A percentile compares a stretch with the other conserved stretches of the same genome.
phyloP scores from a whole-genome alignment of 495 filamentous ascomycete species.

The Podospora comata region DNA sequence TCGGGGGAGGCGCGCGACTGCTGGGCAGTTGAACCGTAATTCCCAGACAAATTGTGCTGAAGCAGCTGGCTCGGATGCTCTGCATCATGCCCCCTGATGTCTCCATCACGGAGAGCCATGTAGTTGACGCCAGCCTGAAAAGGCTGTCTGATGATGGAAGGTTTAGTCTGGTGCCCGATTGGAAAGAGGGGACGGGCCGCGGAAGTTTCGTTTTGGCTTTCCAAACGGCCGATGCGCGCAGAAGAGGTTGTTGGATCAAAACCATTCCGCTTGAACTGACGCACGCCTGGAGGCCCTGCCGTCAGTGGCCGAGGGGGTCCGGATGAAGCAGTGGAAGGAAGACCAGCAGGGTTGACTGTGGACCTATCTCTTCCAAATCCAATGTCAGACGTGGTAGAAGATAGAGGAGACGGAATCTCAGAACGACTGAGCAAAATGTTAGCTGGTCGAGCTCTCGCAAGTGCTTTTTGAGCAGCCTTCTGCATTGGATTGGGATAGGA shows the following conservation, averaged over 20 bases:
- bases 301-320: constrained; percentile 45
- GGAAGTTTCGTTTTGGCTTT: neutral
- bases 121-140: neutral
- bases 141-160: neutral
- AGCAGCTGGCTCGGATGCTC: neutral
- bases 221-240: neutral
- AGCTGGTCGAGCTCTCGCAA: constrained; percentile 35
- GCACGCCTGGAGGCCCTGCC: constrained; percentile 48
- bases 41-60: neutral
- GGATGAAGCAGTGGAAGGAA: constrained; percentile 23
- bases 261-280: constrained; percentile 16
- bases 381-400: constrained; percentile 8
- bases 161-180: neutral
- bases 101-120: neutral
- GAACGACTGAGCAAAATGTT: constrained; percentile 18
- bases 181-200: neutral
- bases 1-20: neutral
- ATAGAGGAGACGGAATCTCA: constrained; percentile 15
- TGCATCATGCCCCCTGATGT: neutral
- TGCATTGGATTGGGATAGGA: constrained; percentile 49
- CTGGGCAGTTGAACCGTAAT: neutral
- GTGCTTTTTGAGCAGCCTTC: constrained; percentile 40
- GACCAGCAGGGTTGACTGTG: constrained; percentile 6
- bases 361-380: constrained; percentile 11
- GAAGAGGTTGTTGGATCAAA: neutral